Base-by-base conservation (phyloP, 768 basidiomycete species). In the Boletus pseudopeckii region DNA sequence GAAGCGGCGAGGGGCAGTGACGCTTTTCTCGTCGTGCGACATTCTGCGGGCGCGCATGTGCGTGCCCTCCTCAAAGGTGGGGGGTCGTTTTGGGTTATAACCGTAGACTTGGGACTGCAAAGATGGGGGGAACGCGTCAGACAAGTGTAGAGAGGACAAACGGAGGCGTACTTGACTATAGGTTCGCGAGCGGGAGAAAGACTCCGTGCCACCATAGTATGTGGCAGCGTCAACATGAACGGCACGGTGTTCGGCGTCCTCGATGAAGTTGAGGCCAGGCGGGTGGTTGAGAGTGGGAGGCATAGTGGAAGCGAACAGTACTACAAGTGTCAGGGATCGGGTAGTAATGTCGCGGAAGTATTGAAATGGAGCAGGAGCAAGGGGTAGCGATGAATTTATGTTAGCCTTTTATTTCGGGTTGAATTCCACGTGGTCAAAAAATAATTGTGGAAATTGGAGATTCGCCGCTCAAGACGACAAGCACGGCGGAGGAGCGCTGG, bases 11-110 rank as follows among this genome's bases (percentile, higher is more conserved):
- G 93, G 90, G 0, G 80, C 85, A 0, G 85, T 77, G 15, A 84
- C 79, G 48, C 84, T 83, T 73, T 92, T 90, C 74, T 96, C 93
- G 68, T 98, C 94, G 67, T 97, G 94, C 18, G 92, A 95, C 77
- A 97, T 77, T 50, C 94, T 81, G 44, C 94, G 81, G 47, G 86
- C 77, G 30, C 90, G 78, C 46, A 74, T 72, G 66, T 90, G 88
- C 68, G 76, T 80, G 69, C 92, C 90, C 43, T 92, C 85, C 52
- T 89, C 79, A 68, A 95, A 91, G 10, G 81, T 77, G 13, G 88
- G 87, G 0, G 79, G 70, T 42, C 82, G 81, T 63, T 84, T 86
- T 10, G 88, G 87, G 59, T 82, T 81, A 68, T 86, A 86, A 13
- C 83, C 84, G 58, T 86, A 80, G n/a, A 85, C 68, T 57, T 87